Percentiles rank a stretch among this genome's conserved stretches.
Conservation (phyloP, 306 rosid species). For the Potentilla sterilis region DNA sequence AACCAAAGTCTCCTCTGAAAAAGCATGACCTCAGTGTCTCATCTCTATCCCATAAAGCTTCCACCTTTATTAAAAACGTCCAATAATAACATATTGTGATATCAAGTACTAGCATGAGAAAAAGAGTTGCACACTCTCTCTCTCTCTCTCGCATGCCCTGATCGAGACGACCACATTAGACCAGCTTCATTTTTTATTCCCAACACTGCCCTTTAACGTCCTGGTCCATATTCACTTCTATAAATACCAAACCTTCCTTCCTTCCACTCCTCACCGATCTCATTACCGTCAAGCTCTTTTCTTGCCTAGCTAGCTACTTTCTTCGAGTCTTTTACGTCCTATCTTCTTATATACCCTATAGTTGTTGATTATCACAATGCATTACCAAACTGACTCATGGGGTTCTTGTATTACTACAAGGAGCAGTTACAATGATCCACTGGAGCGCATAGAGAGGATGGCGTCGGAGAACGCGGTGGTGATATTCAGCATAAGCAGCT, state of each 20-base stretch:
- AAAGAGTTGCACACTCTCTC: background rate
- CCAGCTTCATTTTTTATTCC: constrained; percentile 21
- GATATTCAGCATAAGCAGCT: constrained; percentile 67
- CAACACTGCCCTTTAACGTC: constrained; percentile 21
- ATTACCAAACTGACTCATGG: constrained; percentile 58
- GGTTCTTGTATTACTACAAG: constrained; percentile 38
- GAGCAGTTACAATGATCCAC: constrained; percentile 24
- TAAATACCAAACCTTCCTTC: constrained; percentile 45
- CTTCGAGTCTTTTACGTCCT: background rate
- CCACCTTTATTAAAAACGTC: background rate
- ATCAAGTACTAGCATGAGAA: constrained; percentile 2
- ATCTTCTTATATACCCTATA: background rate
- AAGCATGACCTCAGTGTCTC: constrained; percentile 59
- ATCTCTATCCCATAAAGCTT: background rate
- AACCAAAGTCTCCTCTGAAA: constrained; percentile 45
- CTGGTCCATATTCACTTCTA: constrained; percentile 33
- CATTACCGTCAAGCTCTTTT: background rate
- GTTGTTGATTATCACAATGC: constrained; percentile 33
- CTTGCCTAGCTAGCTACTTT: background rate
- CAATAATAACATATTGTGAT: background rate
- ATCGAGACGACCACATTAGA: constrained; percentile 36
- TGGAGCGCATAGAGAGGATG: constrained; percentile 57
- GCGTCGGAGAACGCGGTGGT: constrained; percentile 84
- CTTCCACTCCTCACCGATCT: constrained; percentile 22
- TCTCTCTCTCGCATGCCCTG: constrained; percentile 30